Evolutionary conservation across 148 eudicot genomes (phyloP), one percentile per base, ranked within the genome.

Genomic region (Silene uniflora): DNA sequence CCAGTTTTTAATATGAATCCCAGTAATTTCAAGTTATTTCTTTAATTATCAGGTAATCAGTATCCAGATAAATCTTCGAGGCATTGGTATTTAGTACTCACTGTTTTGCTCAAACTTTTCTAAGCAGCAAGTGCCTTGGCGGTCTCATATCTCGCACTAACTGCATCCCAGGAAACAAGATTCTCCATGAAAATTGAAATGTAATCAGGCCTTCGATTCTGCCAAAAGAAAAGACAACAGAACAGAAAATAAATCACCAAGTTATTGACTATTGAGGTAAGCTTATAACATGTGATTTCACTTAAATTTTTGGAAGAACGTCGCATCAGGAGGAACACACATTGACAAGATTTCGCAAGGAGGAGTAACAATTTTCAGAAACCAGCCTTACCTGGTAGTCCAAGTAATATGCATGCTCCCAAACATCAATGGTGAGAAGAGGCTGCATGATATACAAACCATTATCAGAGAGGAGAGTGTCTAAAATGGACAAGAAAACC

Each of bases 381-480:
- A n/a, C 12, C 25, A 17, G 29, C 63, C 79, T 83, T 70, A 92
- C 99, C 97, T 89, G 92, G 80, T 63, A 95, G 81, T 92, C 99
- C 58, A 95, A 87, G 89, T 92, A 95, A 81, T 95, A 95, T 58
- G 97, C 97, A 83, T 95, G 99, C 94, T 95, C 99, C 99, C 97
- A 95, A 35, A 95, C 94, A 73, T 95, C 99, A 10, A 95, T 83
- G 10, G 97, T 89, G 44, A 95, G 92, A 83, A 95, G 88, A 10
- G 99, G 99, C 99, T 95, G 96, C 85, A 87, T 42, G 71, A 79
- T 80, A 29, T 9, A 64, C 24, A 74, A n/a, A 75, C 35, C 69
- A 69, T 27, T 3, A 74, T 81, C 75, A 73, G 32, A 67, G 44
- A 8, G 19, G 23, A 14, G 25, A 17, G 4, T 22, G 8, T 7